phyloP scores from a whole-genome alignment of 129 eudicot genomes.

The Silybum marianum region DNA sequence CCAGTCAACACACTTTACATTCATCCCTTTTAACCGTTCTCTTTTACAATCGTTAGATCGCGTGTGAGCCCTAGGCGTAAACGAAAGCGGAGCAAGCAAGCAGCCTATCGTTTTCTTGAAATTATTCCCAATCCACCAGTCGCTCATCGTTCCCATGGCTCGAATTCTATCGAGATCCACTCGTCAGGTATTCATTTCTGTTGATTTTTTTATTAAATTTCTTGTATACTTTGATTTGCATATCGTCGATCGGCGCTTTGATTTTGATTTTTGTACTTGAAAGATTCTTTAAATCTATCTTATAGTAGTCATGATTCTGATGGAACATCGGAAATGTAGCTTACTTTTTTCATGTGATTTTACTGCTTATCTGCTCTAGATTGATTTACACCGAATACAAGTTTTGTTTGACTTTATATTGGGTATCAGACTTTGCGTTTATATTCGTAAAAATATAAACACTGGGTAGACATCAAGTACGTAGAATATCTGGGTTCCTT shows the following conservation, averaged over 20 bases:
- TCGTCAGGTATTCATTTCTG: conserved; percentile 36
- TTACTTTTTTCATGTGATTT: background rate
- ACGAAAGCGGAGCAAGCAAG: conserved; percentile 21
- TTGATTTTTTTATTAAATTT: background rate
- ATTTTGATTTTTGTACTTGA: background rate
- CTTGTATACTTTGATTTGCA: conserved; percentile 1
- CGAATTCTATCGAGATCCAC: conserved; percentile 40
- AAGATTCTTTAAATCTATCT: background rate
- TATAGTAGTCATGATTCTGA: background rate
- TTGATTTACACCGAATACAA: conserved; percentile 3
- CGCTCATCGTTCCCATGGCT: too few species aligned
- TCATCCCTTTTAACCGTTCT: conserved; percentile 2
- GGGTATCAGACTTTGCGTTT: too few species aligned
- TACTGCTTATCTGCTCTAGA: background rate
- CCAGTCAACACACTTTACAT: background rate
- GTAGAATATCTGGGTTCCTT: background rate
- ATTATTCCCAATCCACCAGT: conserved; percentile 6
- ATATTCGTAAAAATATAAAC: background rate
- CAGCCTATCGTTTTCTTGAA: conserved; percentile 9
- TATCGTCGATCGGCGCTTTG: conserved; percentile 2
- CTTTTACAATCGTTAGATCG: conserved; percentile 19
- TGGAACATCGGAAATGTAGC: conserved; percentile 13
- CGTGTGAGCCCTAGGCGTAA: conserved; percentile 31
- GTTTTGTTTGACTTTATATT: conserved; percentile 7
- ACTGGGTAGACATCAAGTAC: background rate